These are phyloP conservation scores for Pythium vanterpoolii DNA, from an alignment of 352 stramenopile species.

Conservation along the genomic window DNA sequence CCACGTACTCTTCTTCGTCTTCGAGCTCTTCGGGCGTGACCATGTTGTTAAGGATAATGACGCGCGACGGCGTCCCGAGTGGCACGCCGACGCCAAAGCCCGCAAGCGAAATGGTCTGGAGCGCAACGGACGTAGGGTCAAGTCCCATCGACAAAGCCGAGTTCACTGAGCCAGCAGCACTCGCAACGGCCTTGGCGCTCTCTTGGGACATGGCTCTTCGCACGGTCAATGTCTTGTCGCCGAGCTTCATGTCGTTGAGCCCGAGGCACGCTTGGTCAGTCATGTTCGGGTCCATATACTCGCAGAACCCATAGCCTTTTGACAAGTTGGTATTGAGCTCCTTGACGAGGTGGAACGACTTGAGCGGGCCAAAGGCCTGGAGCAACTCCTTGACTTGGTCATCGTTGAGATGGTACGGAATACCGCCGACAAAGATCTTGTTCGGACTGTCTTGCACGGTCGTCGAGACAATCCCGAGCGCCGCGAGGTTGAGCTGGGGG, in stretches of 20 bases:
- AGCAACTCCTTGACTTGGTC: conserved; percentile 94
- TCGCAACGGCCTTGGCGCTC: conserved; percentile 61
- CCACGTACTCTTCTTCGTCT: conserved; percentile 93
- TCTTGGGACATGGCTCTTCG: conserved; percentile 81
- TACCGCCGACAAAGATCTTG: conserved; percentile 98
- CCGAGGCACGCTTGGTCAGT: conserved; percentile 92
- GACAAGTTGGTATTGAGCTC: conserved; percentile 87
- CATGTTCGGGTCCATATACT: conserved; percentile 92
- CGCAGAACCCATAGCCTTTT: conserved; percentile 98
- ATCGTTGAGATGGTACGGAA: conserved; percentile 97
- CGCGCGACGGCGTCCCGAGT: conserved; percentile 60
- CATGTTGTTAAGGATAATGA: conserved; percentile 98
- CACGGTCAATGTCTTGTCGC: conserved; percentile 90
- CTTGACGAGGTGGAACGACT: conserved; percentile 97
- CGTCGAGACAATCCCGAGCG: conserved; percentile 93
- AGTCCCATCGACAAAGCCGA: conserved; percentile 64
- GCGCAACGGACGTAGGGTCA: conserved; percentile 55
- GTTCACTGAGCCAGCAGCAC: conserved; percentile 63
- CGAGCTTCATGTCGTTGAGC: conserved; percentile 95
- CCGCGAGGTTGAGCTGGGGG: conserved; percentile 85
- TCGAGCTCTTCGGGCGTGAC: conserved; percentile 94
- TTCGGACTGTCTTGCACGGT: conserved; percentile 96
- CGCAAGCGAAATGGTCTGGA: conserved; percentile 71
- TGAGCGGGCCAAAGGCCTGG: conserved; percentile 92
- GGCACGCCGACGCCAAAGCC: conserved; percentile 39